A percentile compares a stretch with the other conserved stretches of the same genome.
Conservation (phyloP, 1,284 basidiomycete species). For the Sphagnurus paluster region DNA sequence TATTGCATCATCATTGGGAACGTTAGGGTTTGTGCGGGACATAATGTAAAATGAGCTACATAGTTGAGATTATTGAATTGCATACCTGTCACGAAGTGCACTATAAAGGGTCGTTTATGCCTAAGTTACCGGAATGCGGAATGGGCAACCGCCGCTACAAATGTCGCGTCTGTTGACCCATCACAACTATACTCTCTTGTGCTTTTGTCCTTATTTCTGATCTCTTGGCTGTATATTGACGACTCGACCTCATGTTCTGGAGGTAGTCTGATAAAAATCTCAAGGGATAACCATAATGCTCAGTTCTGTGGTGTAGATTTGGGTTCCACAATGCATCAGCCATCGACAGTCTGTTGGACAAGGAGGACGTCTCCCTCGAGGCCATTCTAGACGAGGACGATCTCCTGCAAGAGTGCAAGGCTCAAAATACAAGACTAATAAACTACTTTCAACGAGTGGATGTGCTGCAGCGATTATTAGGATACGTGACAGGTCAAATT, state of each 20-base stretch:
- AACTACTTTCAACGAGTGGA: constrained; percentile 83
- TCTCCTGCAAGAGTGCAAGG: constrained; percentile 92
- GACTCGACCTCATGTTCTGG: constrained; percentile 26
- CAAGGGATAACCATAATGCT: constrained; percentile 18
- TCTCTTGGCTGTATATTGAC: constrained; percentile 14
- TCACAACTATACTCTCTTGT: constrained; percentile 13
- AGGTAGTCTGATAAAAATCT: constrained; percentile 38
- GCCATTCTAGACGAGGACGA: constrained; percentile 94
- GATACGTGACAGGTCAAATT: constrained; percentile 85
- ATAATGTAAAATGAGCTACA: constrained; percentile 26
- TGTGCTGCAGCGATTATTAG: constrained; percentile 77
- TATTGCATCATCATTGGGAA: constrained; percentile 70
- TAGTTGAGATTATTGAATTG: no score
- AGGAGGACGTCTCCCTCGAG: constrained; percentile 83
- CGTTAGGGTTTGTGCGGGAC: constrained; percentile 65
- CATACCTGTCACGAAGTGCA: neutral
- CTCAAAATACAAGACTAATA: constrained; percentile 87
- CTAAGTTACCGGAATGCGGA: constrained; percentile 4
- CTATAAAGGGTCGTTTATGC: neutral
- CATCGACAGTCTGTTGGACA: constrained; percentile 82
- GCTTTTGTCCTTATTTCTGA: constrained; percentile 11
- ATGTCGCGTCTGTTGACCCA: constrained; percentile 14
- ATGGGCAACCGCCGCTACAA: constrained; percentile 12
- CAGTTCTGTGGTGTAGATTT: constrained; percentile 54
- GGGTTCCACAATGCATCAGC: constrained; percentile 82